phyloP scores from a whole-genome alignment of 2,329 filamentous ascomycete species.

The Aspergillus sp. region DNA sequence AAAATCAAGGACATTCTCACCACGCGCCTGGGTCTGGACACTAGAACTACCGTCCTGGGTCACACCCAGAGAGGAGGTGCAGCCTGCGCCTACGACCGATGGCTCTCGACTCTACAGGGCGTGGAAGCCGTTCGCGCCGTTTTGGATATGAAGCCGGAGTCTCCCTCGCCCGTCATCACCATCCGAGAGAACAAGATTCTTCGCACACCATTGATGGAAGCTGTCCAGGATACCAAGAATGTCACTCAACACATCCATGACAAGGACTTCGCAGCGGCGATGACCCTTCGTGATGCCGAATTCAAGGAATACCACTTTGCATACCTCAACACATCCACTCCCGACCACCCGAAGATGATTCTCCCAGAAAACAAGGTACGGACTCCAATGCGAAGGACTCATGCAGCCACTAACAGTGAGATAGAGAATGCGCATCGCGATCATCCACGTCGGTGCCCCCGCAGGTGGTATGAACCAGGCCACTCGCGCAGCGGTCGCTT shows the following conservation, averaged over 20 bases:
- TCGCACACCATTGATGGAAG: slow-evolving; percentile 81
- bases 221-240: slow-evolving; percentile 78
- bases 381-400: slow-evolving; percentile 3
- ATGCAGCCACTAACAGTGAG: slow-evolving; percentile 22
- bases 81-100: slow-evolving; percentile 89
- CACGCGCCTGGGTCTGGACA: slow-evolving; percentile 76
- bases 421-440: slow-evolving; percentile 84
- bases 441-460: slow-evolving; percentile 94
- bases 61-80: slow-evolving; percentile 96
- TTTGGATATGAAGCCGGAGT: slow-evolving; percentile 80
- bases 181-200: slow-evolving; percentile 98
- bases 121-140: slow-evolving; percentile 92
- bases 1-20: slow-evolving; percentile 88
- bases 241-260: slow-evolving; percentile 76
- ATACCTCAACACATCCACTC: slow-evolving; percentile 85
- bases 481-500: slow-evolving; percentile 85
- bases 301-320: slow-evolving; percentile 89
- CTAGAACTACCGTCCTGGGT: slow-evolving; percentile 87
- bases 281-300: slow-evolving; percentile 84
- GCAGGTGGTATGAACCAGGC: slow-evolving; percentile 98
- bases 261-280: slow-evolving; percentile 82
- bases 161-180: slow-evolving; percentile 89
- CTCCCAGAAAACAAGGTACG: slow-evolving; percentile 67
- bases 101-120: slow-evolving; percentile 87
- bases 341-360: slow-evolving; percentile 64